Percentiles rank a stretch among this genome's conserved stretches.
phyloP scores from a whole-genome alignment of 2,329 filamentous ascomycete genomes.

The Phaeoacremonium minimum region DNA sequence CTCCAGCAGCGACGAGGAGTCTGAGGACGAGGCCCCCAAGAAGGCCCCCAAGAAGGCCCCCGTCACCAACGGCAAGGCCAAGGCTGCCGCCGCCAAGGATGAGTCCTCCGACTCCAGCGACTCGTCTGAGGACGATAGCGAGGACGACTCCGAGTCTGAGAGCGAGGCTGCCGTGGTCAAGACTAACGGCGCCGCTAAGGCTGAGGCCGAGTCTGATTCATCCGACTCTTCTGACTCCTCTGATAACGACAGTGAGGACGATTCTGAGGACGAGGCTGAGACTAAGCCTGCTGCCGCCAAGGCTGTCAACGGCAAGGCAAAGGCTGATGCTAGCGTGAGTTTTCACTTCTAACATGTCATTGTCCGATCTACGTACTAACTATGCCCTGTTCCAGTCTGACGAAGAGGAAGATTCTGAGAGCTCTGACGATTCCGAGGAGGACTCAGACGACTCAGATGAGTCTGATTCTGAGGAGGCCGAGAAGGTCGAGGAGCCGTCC shows the following conservation, averaged over 20 bases:
- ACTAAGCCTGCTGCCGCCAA: constrained; percentile 16
- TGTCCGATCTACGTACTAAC: constrained; percentile 3
- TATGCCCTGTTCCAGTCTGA: background rate
- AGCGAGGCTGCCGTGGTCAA: constrained; percentile 21
- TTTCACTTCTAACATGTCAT: background rate
- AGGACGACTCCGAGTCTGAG: constrained; percentile 25
- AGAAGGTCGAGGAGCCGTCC: constrained; percentile 32
- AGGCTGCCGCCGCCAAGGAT: constrained; percentile 28
- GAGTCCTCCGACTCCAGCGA: constrained; percentile 27
- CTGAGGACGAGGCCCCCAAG: constrained; percentile 29
- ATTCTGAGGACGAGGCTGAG: constrained; percentile 21
- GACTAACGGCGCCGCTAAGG: constrained; percentile 23
- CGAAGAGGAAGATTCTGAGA: constrained; percentile 20
- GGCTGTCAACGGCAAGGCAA: constrained; percentile 14
- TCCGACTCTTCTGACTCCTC: constrained; percentile 29
- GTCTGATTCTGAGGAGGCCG: constrained; percentile 26
- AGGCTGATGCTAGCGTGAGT: constrained; percentile 13
- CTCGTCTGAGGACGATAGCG: constrained; percentile 15
- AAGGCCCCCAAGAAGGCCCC: constrained; percentile 31
- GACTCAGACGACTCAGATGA: constrained; percentile 27
- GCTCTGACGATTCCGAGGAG: constrained; percentile 18
- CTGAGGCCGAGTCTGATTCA: constrained; percentile 25
- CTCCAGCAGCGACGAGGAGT: constrained; percentile 31
- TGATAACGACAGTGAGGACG: constrained; percentile 21
- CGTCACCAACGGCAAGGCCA: constrained; percentile 22